phyloP scores from a whole-genome alignment of 2,329 filamentous ascomycete genomes.

The Samsoniella hepiali region DNA sequence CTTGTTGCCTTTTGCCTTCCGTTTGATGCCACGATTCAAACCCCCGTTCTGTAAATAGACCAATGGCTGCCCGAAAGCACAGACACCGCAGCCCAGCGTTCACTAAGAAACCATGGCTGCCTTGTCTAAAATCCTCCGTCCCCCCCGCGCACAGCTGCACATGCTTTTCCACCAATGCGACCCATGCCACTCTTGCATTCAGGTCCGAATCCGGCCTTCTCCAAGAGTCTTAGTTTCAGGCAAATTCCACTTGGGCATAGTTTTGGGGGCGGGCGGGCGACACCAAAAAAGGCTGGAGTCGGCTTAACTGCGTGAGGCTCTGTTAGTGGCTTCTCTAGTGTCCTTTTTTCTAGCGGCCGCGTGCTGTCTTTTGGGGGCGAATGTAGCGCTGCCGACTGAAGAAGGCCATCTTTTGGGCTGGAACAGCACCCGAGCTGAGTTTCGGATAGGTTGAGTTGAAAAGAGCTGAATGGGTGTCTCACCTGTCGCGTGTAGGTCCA shows the following conservation, averaged over 20 bases:
- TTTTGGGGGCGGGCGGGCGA: neutral
- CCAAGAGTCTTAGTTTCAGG: neutral
- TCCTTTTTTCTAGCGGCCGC: neutral
- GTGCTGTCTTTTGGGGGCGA: neutral
- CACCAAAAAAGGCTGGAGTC: conserved; percentile 9
- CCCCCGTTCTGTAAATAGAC: neutral
- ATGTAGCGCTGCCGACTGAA: neutral
- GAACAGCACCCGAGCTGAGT: neutral
- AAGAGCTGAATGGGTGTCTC: neutral
- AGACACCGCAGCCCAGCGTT: neutral
- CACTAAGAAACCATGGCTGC: neutral
- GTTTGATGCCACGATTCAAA: neutral
- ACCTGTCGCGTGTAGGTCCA: neutral
- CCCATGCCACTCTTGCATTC: neutral
- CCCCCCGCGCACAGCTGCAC: conserved; percentile 5
- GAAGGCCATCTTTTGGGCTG: neutral
- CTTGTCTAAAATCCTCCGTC: neutral
- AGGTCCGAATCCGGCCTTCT: conserved; percentile 9
- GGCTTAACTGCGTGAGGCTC: conserved; percentile 13
- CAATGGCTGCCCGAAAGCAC: neutral
- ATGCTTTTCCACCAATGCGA: neutral
- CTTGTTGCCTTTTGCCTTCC: neutral
- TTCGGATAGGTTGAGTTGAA: neutral
- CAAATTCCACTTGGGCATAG: neutral
- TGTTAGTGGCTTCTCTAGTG: conserved; percentile 11